phyloP scores from a whole-genome alignment of 805 yeast species.

The Maudiozyma saulgeensis region DNA sequence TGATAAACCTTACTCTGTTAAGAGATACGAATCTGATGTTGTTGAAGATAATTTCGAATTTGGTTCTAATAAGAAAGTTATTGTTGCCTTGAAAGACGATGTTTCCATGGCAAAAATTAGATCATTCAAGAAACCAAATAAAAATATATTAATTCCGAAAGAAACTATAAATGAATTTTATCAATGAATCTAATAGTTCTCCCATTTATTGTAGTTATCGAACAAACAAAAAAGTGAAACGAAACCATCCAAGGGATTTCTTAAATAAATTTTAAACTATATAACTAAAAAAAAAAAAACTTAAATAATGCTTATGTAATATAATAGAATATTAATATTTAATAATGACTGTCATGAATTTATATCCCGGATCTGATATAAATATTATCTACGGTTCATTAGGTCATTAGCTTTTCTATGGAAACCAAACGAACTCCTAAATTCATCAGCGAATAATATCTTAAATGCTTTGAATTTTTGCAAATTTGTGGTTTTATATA shows the following conservation, averaged over 20 bases:
- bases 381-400: not conserved
- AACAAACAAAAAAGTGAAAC: not conserved
- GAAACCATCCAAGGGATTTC: not conserved
- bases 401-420: slow-evolving; percentile 17
- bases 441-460: slow-evolving; percentile 49
- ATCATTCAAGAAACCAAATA: slow-evolving; percentile 49
- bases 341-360: too few species aligned
- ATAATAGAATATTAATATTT: too few species aligned
- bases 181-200: not conserved
- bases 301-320: too few species aligned
- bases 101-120: slow-evolving; percentile 59
- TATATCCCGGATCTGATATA: too few species aligned
- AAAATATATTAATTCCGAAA: slow-evolving; percentile 34
- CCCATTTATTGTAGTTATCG: not conserved
- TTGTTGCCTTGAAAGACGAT: slow-evolving; percentile 67
- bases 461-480: slow-evolving; percentile 58
- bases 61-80: slow-evolving; percentile 60
- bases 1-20: slow-evolving; percentile 50
- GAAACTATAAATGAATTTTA: slow-evolving; percentile 5
- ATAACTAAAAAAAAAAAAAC: too few species aligned
- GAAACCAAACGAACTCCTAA: slow-evolving; percentile 45
- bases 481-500: slow-evolving; percentile 39
- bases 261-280: not conserved
- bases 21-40: slow-evolving; percentile 49
- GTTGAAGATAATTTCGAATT: slow-evolving; percentile 73